phyloP scores from a whole-genome alignment of 768 basidiomycete genomes.

The Russula sp. region DNA sequence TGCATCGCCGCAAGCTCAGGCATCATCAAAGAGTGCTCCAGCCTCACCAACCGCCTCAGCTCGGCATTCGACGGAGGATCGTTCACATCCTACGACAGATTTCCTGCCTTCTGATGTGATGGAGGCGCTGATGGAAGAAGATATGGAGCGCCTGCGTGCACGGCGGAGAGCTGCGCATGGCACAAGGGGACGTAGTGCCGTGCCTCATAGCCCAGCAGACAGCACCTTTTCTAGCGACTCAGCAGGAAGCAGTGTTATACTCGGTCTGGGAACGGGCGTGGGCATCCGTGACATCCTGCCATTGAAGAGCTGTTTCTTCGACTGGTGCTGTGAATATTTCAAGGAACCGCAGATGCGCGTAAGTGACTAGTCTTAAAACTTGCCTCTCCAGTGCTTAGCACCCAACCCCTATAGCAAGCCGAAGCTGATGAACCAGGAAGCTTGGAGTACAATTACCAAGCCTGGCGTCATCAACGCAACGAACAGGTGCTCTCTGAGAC shows the following conservation, averaged over 20 bases:
- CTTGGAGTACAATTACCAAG: constrained; percentile 87
- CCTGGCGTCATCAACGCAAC: constrained; percentile 90
- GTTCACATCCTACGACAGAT: constrained; percentile 35
- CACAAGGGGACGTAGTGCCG: constrained; percentile 31
- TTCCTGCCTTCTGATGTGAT: constrained; percentile 75
- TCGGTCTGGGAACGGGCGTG: constrained; percentile 72
- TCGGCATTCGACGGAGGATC: constrained; percentile 21
- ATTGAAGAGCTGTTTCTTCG: constrained; percentile 85
- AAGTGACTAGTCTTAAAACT: constrained; percentile 24
- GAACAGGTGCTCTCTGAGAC: constrained; percentile 71
- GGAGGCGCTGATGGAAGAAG: constrained; percentile 86
- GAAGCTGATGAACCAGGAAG: constrained; percentile 96
- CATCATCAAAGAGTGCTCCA: constrained; percentile 20
- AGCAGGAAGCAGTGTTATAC: constrained; percentile 53
- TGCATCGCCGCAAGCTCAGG: constrained; percentile 32
- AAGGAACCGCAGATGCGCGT: constrained; percentile 99
- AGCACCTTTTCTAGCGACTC: constrained; percentile 78
- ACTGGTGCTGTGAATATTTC: constrained; percentile 97
- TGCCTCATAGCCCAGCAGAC: constrained; percentile 59
- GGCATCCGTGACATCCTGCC: constrained; percentile 83
- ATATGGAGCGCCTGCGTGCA: constrained; percentile 83
- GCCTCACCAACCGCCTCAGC: constrained; percentile 28
- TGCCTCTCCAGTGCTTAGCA: neutral
- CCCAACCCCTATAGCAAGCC: constrained; percentile 56
- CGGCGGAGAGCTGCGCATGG: constrained; percentile 43